These are phyloP conservation scores for Syzygium grande DNA, from an alignment of 345 rosid species.

Conservation along the genomic window DNA sequence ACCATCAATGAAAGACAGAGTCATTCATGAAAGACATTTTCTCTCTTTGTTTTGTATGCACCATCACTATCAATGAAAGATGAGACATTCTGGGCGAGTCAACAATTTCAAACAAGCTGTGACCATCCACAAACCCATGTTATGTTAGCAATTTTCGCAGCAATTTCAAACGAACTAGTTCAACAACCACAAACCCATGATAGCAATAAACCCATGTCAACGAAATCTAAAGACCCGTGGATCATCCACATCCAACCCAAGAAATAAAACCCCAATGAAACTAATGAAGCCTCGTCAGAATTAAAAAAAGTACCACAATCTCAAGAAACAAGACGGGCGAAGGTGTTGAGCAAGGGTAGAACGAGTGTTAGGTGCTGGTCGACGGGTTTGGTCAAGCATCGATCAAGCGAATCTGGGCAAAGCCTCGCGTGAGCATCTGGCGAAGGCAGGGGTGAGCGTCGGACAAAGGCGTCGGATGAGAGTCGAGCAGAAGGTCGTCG, in stretches of 20 bases:
- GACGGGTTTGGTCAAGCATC: too few species aligned
- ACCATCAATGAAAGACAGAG: background rate
- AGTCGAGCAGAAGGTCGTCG: rapidly evolving
- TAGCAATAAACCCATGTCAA: background rate
- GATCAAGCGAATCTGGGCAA: background rate
- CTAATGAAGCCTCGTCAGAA: rapidly evolving
- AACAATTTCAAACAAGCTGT: background rate
- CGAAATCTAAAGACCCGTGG: background rate
- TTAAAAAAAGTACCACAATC: background rate
- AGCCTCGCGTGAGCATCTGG: too few species aligned
- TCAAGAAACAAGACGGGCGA: background rate
- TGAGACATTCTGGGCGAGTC: background rate
- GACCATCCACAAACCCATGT: background rate
- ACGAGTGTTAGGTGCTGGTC: too few species aligned
- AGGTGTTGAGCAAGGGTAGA: background rate
- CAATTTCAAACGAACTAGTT: background rate
- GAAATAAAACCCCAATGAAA: background rate
- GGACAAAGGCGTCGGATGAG: rapidly evolving
- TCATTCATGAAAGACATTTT: background rate
- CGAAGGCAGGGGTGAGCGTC: too few species aligned
- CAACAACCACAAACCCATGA: background rate
- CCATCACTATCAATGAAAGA: background rate
- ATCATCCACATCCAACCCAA: too few species aligned
- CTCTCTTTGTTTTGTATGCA: background rate
- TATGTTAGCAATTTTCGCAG: background rate